These are phyloP conservation scores for Fusarium keratoplasticum DNA, from an alignment of 2,329 filamentous ascomycete genomes.

Conservation along the genomic window DNA sequence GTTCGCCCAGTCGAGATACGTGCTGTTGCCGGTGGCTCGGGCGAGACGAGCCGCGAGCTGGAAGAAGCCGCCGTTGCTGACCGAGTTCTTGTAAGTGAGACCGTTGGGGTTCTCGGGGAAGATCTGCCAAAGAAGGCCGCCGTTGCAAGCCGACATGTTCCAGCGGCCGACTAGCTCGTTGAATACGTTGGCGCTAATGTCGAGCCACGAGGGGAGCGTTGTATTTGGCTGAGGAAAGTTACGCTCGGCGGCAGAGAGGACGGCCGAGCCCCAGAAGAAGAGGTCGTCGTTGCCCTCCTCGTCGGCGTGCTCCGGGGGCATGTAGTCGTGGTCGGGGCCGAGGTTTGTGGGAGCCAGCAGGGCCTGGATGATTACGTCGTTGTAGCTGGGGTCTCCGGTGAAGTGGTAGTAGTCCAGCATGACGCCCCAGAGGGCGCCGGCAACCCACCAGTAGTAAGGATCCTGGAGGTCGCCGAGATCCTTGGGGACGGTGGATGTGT, in stretches of 20 bases:
- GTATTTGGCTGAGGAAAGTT: conserved; percentile 72
- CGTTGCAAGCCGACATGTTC: conserved; percentile 74
- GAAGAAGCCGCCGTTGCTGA: conserved; percentile 86
- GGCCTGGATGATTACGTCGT: conserved; percentile 68
- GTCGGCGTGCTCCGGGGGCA: conserved; percentile 65
- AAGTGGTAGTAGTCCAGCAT: conserved; percentile 78
- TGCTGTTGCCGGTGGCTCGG: conserved; percentile 74
- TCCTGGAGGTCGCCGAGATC: conserved; percentile 71
- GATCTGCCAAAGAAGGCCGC: conserved; percentile 86
- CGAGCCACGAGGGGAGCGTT: conserved; percentile 70
- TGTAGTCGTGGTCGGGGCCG: conserved; percentile 69
- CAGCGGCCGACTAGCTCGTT: conserved; percentile 77
- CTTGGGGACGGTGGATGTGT: conserved; percentile 63
- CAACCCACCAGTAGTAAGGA: conserved; percentile 78
- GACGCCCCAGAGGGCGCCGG: conserved; percentile 73
- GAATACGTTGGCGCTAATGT: conserved; percentile 78
- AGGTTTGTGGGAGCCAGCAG: conserved; percentile 66
- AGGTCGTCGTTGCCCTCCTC: conserved; percentile 81
- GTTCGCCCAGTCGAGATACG: conserved; percentile 74
- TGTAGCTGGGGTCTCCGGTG: conserved; percentile 72
- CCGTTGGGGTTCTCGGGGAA: conserved; percentile 78
- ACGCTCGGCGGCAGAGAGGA: conserved; percentile 76
- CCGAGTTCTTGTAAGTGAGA: conserved; percentile 84
- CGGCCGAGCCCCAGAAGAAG: conserved; percentile 77
- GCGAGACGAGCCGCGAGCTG: conserved; percentile 82